Percentiles rank a stretch among this genome's conserved stretches.
These are phyloP conservation scores for Clavispora santaluciae DNA, from an alignment of 805 yeast genomes.

Conservation along the genomic window DNA sequence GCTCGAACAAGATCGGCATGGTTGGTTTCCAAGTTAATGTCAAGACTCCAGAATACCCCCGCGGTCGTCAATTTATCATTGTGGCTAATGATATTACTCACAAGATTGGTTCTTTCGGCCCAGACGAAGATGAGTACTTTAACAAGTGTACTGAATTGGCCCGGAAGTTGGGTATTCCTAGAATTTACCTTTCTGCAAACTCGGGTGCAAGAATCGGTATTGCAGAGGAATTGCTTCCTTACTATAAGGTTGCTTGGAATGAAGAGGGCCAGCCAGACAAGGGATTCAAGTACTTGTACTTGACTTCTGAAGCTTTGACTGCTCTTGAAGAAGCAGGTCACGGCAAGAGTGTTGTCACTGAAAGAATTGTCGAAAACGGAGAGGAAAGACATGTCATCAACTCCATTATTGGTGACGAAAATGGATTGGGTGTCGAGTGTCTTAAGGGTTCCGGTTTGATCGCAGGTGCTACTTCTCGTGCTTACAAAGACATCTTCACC, in stretches of 20 bases:
- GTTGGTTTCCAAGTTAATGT: slow-evolving; percentile 89
- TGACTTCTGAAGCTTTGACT: slow-evolving; percentile 61
- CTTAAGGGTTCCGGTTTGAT: slow-evolving; percentile 96
- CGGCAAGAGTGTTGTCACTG: slow-evolving; percentile 62
- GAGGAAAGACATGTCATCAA: slow-evolving; percentile 77
- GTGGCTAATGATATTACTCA: slow-evolving; percentile 96
- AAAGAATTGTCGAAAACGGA: slow-evolving; percentile 78
- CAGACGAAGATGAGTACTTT: slow-evolving; percentile 89
- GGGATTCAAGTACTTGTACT: slow-evolving; percentile 88
- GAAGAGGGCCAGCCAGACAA: slow-evolving; percentile 67
- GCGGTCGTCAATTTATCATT: slow-evolving; percentile 88
- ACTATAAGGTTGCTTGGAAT: slow-evolving; percentile 90
- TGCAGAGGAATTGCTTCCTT: slow-evolving; percentile 92
- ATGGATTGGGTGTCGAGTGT: slow-evolving; percentile 98
- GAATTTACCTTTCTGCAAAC: slow-evolving; percentile 94
- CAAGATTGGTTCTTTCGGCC: slow-evolving; percentile 98
- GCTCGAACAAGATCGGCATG: slow-evolving; percentile 95
- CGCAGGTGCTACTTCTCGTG: slow-evolving; percentile 98
- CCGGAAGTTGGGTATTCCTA: slow-evolving; percentile 85
- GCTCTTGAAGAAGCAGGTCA: slow-evolving; percentile 57
- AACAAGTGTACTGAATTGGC: slow-evolving; percentile 90
- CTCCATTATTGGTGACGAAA: slow-evolving; percentile 87
- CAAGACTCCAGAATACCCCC: slow-evolving; percentile 95
- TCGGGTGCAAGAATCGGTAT: slow-evolving; percentile 99
- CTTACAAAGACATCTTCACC: slow-evolving; percentile 96